Base-by-base conservation (phyloP, 2,329 filamentous ascomycete genomes). In the Alternaria consortialis region DNA sequence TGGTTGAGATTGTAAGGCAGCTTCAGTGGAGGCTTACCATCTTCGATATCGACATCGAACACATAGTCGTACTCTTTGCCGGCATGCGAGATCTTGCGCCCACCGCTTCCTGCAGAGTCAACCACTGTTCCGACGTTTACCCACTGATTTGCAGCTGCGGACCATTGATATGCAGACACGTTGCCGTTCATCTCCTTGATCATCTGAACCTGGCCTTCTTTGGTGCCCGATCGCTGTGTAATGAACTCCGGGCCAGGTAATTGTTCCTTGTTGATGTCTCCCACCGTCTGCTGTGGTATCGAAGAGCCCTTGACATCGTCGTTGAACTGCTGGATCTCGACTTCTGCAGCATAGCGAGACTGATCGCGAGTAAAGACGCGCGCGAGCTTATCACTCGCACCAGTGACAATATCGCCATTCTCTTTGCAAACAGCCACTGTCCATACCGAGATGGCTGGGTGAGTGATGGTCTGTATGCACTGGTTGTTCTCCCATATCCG, bases 361-460 rank as follows among this genome's bases (percentile, higher is more conserved):
- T 84, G 77, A 54, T 85, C 88, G 71, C 93, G 86, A 12, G 89
- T 94, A 76, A 98, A 99, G 58, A 98, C 84, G 43, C 95, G 89
- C 8, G 93, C 89, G 44, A 94, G 82, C 57, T 91, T 89, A 74
- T 99, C 95, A 77, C 94, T 99, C 29, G 94, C 90, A 32, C 94
- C 95, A 3, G 92, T 92, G n/a, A 93, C 92, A 62, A 99, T 94
- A 72, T 99, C 96, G 23, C 95, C 94, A 48, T 87, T 96, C 64
- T 92, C 88, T 0, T 85, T 75, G 73, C 92, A 95, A 11, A 87
- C 91, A n/a, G 93, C 91, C 17, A 99, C 93, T 13, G 88, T 85
- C 95, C 95, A 99, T 5, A 99, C 94, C 0, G 94, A 98, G 56
- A 98, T 96, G 9, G 95, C 95, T 11, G 95, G 95, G 73, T 97